Evolutionary conservation across 2,329 filamentous ascomycete species (phyloP).

Genomic region (Lomentospora prolificans): DNA sequence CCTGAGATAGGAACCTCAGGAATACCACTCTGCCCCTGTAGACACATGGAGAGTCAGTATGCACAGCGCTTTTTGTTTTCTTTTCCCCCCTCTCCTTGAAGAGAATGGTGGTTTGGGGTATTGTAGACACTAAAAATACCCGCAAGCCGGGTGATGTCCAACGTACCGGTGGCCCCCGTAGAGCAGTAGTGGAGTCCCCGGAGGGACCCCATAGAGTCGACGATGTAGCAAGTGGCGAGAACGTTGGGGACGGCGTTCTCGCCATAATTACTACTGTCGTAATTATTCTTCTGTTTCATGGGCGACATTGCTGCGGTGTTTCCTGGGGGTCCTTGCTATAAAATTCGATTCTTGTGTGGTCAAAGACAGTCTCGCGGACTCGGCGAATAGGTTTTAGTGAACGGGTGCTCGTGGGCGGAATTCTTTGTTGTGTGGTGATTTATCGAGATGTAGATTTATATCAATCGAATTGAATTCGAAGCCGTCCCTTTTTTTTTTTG

Average conservation of each 20-base stretch:
- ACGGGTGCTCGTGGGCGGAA: no score
- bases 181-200: constrained; percentile 92
- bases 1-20: constrained; percentile 84
- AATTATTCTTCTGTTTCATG: constrained; percentile 62
- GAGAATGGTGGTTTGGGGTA: not conserved
- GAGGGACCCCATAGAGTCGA: constrained; percentile 62
- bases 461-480: no score
- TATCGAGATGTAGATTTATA: no score
- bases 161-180: constrained; percentile 71
- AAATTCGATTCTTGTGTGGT: not conserved
- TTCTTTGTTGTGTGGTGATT: no score
- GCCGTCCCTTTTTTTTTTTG: no score
- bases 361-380: not conserved
- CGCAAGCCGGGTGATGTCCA: constrained; percentile 6
- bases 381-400: not conserved
- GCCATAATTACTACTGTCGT: constrained; percentile 69
- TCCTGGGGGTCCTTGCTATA: not conserved
- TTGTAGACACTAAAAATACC: not conserved
- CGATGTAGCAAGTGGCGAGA: constrained; percentile 85
- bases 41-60: constrained; percentile 9
- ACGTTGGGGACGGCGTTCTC: constrained; percentile 61
- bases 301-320: constrained; percentile 41
- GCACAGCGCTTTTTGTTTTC: no score
- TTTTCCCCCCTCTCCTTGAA: no score
- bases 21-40: constrained; percentile 79